Evolutionary conservation across 345 rosid species (phyloP).

Genomic region (Cardiospermum halicacabum): DNA sequence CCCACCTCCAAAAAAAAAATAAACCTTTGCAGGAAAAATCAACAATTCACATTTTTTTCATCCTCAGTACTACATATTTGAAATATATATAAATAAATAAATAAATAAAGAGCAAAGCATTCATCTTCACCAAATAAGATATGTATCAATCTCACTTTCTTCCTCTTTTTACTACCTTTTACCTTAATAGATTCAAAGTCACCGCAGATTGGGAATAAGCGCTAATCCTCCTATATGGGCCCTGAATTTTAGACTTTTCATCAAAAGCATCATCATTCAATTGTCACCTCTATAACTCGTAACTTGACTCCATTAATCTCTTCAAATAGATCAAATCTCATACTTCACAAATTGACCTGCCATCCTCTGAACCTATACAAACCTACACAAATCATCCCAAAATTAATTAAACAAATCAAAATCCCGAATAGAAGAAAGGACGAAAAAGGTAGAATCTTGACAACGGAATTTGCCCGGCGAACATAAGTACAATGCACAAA

Average conservation of each 20-base stretch:
- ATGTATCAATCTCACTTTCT: too few relatives aligned
- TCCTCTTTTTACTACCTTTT: too few relatives aligned
- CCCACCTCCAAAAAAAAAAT: too few relatives aligned
- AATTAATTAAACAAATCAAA: not conserved
- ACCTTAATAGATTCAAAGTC: slow-evolving; percentile 40
- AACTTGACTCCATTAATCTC: slow-evolving; percentile 37
- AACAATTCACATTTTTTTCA: too few relatives aligned
- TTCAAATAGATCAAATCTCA: slow-evolving; percentile 36
- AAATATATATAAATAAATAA: too few relatives aligned
- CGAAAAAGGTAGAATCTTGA: slow-evolving; percentile 24
- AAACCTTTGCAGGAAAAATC: too few relatives aligned
- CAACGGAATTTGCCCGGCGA: slow-evolving; percentile 38
- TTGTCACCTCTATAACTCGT: slow-evolving; percentile 41
- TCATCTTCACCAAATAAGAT: too few relatives aligned
- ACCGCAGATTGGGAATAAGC: slow-evolving; percentile 37
- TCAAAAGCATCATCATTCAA: slow-evolving; percentile 38
- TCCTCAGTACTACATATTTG: too few relatives aligned
- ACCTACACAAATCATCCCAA: slow-evolving; percentile 18
- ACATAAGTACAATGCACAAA: slow-evolving; percentile 43
- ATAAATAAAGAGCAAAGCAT: too few relatives aligned
- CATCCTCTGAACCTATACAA: slow-evolving; percentile 44
- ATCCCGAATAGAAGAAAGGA: too few relatives aligned
- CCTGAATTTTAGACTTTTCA: slow-evolving; percentile 29
- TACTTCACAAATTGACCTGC: slow-evolving; percentile 44
- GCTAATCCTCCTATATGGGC: slow-evolving; percentile 37